These are phyloP conservation scores for Alopecurus myosuroides DNA, from an alignment of 176 grass and related monocot species.

Conservation along the genomic window DNA sequence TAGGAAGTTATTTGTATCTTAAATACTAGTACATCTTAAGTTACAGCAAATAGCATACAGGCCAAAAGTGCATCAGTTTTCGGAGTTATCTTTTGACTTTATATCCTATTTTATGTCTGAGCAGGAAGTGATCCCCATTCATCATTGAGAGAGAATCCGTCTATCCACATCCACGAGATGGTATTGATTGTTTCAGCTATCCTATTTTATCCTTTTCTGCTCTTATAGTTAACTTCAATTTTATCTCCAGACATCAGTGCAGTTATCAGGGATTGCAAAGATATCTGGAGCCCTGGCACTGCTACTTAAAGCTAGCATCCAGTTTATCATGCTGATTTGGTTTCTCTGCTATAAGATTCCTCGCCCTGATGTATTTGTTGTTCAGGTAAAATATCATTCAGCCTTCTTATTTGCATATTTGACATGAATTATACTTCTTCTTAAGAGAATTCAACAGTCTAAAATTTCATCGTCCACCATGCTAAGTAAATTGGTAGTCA, in stretches of 20 bases:
- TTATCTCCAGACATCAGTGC: slow-evolving; percentile 57
- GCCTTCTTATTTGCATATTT: not conserved
- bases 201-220: not conserved
- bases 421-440: not conserved
- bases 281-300: slow-evolving; percentile 77
- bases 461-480: not conserved
- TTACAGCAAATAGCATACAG: no score
- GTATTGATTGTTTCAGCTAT: slow-evolving; percentile 20
- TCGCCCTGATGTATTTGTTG: slow-evolving; percentile 76
- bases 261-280: slow-evolving; percentile 74
- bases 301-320: slow-evolving; percentile 76
- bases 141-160: slow-evolving; percentile 62
- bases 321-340: slow-evolving; percentile 79
- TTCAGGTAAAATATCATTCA: slow-evolving; percentile 45
- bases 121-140: slow-evolving; percentile 88
- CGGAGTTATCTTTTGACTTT: not conserved
- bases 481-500: not conserved
- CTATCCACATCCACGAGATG: slow-evolving; percentile 81
- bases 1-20: not conserved
- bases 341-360: slow-evolving; percentile 87
- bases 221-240: not conserved
- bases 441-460: not conserved
- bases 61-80: not conserved
- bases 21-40: not conserved
- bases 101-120: slow-evolving; percentile 10